Percentiles rank a stretch among this genome's conserved stretches.
Conservation (phyloP, 2,329 filamentous ascomycete species). For the Ophiostoma ips region DNA sequence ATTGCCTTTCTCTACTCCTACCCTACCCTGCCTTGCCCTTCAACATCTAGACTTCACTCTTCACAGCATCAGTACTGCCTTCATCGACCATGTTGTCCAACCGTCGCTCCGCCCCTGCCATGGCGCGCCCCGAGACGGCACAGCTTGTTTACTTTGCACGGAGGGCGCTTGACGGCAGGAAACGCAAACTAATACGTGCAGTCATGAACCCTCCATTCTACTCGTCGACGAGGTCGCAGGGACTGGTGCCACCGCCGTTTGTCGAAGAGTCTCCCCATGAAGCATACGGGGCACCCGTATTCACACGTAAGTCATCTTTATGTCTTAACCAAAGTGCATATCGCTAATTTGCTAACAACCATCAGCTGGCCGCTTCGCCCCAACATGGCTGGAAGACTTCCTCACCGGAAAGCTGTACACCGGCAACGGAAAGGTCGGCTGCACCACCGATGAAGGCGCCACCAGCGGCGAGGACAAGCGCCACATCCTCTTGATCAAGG, state of each 20-base stretch:
- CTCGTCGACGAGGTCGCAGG: constrained; percentile 9
- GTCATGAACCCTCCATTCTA: constrained; percentile 12
- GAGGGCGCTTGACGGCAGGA: constrained; percentile 2
- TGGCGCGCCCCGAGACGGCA: constrained; percentile 7
- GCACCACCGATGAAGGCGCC: not conserved
- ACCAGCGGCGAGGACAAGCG: not conserved
- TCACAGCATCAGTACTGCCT: not conserved
- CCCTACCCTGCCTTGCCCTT: not conserved
- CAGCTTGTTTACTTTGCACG: constrained; percentile 7
- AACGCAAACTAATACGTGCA: constrained; percentile 9
- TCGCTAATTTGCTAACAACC: not conserved
- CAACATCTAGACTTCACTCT: not conserved
- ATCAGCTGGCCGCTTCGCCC: constrained; percentile 13
- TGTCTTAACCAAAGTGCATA: too few species aligned
- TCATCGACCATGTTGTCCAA: not conserved
- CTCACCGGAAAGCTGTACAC: constrained; percentile 9
- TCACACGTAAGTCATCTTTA: not conserved
- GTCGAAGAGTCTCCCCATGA: constrained; percentile 9
- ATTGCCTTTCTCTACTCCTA: too few species aligned
- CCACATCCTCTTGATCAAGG: constrained; percentile 14
- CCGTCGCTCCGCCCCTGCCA: not conserved
- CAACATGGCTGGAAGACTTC: constrained; percentile 15
- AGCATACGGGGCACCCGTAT: constrained; percentile 4
- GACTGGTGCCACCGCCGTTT: constrained; percentile 2
- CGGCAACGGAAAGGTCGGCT: constrained; percentile 1